Evolutionary conservation across 768 basidiomycete genomes (phyloP).

Genomic region (Boletus edulis): DNA sequence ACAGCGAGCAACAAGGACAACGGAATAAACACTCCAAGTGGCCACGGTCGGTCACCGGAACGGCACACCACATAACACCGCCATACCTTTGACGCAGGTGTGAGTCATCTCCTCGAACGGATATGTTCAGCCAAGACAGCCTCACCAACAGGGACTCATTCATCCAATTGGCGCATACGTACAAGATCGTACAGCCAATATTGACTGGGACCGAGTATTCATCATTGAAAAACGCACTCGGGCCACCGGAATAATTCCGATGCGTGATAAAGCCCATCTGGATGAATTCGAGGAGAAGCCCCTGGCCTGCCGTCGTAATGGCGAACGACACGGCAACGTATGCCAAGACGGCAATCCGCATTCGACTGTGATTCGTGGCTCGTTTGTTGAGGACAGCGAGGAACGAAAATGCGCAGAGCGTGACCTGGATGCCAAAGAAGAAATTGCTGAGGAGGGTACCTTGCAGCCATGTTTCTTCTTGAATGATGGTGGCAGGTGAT

Average conservation of each 20-base stretch:
- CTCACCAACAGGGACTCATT: slow-evolving; percentile 6
- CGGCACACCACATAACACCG: slow-evolving; percentile 48
- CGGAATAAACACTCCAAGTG: slow-evolving; percentile 36
- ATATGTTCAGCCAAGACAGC: too few species aligned
- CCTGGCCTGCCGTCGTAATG: slow-evolving; percentile 16
- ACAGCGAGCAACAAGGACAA: slow-evolving; percentile 37
- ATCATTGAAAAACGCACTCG: slow-evolving; percentile 15
- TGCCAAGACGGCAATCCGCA: neutral
- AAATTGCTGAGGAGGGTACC: slow-evolving; percentile 7
- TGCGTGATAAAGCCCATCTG: slow-evolving; percentile 26
- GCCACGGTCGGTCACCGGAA: slow-evolving; percentile 30
- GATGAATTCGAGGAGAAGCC: slow-evolving; percentile 13
- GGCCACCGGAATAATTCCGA: slow-evolving; percentile 30
- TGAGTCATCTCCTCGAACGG: neutral
- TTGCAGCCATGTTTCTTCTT: slow-evolving; percentile 13
- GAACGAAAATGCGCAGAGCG: slow-evolving; percentile 2
- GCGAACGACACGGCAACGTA: slow-evolving; percentile 2
- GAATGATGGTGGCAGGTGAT: neutral
- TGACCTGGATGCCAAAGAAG: slow-evolving; percentile 13
- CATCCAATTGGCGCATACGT: slow-evolving; percentile 7
- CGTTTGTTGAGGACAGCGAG: neutral
- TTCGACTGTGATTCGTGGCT: neutral
- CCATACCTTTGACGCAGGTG: slow-evolving; percentile 35
- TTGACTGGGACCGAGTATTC: slow-evolving; percentile 8
- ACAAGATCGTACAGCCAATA: neutral